Evolutionary conservation across 2,329 filamentous ascomycete species (phyloP).

Genomic region (Penicillium sp.): DNA sequence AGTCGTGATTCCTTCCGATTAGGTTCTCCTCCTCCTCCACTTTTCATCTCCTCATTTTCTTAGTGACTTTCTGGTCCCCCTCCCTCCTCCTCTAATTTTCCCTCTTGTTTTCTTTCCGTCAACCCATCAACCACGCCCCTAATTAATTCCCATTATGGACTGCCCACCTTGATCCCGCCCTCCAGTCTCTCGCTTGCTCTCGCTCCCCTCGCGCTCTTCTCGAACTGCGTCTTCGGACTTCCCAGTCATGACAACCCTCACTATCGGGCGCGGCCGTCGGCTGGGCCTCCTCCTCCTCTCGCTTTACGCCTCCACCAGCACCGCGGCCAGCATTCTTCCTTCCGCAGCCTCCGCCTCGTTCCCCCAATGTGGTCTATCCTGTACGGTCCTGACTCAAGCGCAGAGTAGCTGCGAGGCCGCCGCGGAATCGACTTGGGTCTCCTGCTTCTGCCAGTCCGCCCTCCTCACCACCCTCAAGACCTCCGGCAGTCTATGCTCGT

Average conservation of each 20-base stretch:
- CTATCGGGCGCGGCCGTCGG: slow-evolving; percentile 19
- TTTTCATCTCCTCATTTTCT: neutral
- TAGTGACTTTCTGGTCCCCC: neutral
- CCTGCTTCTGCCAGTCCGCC: slow-evolving; percentile 73
- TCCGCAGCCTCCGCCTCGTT: slow-evolving; percentile 51
- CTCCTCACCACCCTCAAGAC: slow-evolving; percentile 62
- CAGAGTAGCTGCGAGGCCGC: slow-evolving; percentile 66
- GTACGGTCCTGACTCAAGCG: slow-evolving; percentile 67
- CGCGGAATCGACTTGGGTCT: slow-evolving; percentile 60
- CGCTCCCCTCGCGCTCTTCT: neutral
- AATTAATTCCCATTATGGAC: neutral
- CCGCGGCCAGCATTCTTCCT: slow-evolving; percentile 39
- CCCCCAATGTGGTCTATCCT: slow-evolving; percentile 64
- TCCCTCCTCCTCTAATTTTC: neutral
- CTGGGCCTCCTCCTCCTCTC: slow-evolving; percentile 25
- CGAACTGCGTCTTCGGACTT: neutral
- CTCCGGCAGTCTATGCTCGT: slow-evolving; percentile 64
- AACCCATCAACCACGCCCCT: neutral
- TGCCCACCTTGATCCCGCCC: neutral
- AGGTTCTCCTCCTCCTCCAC: neutral
- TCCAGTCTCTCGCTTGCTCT: neutral
- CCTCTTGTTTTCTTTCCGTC: neutral
- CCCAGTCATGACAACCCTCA: slow-evolving; percentile 6
- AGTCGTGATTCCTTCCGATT: too few relatives aligned
- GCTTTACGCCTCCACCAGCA: slow-evolving; percentile 28